Conservation (phyloP, 2,329 filamentous ascomycete genomes). For the Xylaria multiplex region DNA sequence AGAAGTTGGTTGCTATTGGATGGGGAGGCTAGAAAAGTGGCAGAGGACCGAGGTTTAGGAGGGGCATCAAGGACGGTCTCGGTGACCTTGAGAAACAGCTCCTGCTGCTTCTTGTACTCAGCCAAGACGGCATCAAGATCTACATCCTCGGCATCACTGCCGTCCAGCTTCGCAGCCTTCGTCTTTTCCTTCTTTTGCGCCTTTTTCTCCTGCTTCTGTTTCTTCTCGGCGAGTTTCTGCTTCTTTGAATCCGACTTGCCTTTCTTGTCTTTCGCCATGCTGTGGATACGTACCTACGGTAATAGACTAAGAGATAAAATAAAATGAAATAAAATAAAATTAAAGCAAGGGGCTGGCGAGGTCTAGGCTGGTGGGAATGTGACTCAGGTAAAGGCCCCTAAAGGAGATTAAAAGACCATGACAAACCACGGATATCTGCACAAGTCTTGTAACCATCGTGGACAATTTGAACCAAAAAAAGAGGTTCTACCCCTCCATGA, state of each 20-base stretch:
- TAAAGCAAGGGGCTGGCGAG: neutral
- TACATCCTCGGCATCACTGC: slow-evolving; percentile 90
- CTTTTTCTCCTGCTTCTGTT: slow-evolving; percentile 86
- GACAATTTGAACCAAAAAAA: slow-evolving; percentile 6
- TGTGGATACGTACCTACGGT: slow-evolving; percentile 17
- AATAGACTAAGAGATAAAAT: neutral
- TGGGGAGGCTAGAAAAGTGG: slow-evolving; percentile 85
- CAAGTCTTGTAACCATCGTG: neutral
- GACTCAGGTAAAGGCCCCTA: neutral
- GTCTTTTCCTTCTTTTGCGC: slow-evolving; percentile 84
- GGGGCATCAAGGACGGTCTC: slow-evolving; percentile 77
- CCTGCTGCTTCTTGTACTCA: slow-evolving; percentile 91
- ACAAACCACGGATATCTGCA: neutral
- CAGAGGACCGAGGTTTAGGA: slow-evolving; percentile 80
- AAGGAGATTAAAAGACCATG: slow-evolving; percentile 12
- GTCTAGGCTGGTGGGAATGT: neutral
- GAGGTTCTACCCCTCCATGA: slow-evolving; percentile 24
- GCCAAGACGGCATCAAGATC: slow-evolving; percentile 94
- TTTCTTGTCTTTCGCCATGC: slow-evolving; percentile 61
- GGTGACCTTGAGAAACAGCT: slow-evolving; percentile 92
- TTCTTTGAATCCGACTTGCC: slow-evolving; percentile 56
- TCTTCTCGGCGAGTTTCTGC: slow-evolving; percentile 68
- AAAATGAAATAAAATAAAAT: neutral
- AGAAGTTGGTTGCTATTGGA: slow-evolving; percentile 88
- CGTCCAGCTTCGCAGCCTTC: slow-evolving; percentile 75